Evolutionary conservation across 1,284 basidiomycete genomes (phyloP).

Genomic region (Marasmius fiardii): DNA sequence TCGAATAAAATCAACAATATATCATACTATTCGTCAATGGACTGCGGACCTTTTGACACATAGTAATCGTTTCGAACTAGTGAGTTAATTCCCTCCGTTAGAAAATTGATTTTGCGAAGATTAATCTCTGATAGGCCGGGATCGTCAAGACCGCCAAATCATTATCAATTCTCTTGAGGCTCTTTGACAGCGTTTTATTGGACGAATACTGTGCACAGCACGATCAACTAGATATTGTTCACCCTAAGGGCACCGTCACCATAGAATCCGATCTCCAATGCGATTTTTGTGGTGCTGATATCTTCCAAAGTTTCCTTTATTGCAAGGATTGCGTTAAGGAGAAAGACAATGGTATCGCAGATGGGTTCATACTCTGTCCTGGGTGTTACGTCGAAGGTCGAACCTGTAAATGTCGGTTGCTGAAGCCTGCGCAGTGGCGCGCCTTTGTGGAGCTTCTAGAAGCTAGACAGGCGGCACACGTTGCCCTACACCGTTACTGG

Average conservation of each 20-base stretch:
- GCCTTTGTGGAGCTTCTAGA: constrained; percentile 31
- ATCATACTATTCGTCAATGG: constrained; percentile 45
- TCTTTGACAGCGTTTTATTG: constrained; percentile 58
- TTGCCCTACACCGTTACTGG: constrained; percentile 12
- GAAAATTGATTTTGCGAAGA: too few relatives aligned
- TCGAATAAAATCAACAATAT: constrained; percentile 61
- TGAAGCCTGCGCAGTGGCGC: constrained; percentile 57
- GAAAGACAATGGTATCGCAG: constrained; percentile 25
- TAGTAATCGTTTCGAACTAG: too few relatives aligned
- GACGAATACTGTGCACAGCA: constrained; percentile 48
- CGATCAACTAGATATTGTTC: constrained; percentile 21
- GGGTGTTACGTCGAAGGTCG: constrained; percentile 75
- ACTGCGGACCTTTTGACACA: too few relatives aligned
- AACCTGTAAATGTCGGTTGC: constrained; percentile 52
- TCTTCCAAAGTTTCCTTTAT: constrained; percentile 77
- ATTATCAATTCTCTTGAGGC: constrained; percentile 29
- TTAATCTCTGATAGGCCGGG: neutral
- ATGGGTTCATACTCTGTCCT: constrained; percentile 57
- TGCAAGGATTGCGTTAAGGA: constrained; percentile 43
- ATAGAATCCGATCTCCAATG: constrained; percentile 37
- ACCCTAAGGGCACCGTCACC: constrained; percentile 8
- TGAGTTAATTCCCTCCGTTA: too few relatives aligned
- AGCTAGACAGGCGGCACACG: constrained; percentile 25
- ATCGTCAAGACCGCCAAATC: neutral
- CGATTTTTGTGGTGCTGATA: constrained; percentile 74